Evolutionary conservation across 495 filamentous ascomycete genomes (phyloP), one percentile per base, ranked within the genome.

Genomic region (Aspergillus asperescens): DNA sequence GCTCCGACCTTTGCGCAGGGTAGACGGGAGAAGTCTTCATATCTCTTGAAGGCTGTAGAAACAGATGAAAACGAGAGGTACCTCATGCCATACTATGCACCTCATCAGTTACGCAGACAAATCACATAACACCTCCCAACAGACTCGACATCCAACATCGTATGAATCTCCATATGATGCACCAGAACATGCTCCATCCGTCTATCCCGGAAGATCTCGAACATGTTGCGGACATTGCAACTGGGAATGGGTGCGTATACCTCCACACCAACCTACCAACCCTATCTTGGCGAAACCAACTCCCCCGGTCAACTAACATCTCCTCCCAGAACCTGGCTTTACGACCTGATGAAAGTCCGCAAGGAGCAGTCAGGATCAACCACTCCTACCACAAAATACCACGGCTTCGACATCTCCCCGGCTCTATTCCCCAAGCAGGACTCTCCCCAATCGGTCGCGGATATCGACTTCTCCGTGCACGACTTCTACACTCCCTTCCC

Each of bases 401-500:
- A 54, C 13, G 51, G 51, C 6, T 54, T 54, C 24, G 51, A 54
- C 25, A 25, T 54, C 23, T 45, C 42, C 5, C 22, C 42, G 1
- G 16, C 28, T 9, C 42, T 54, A 8, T 47, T 54, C 18, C 51
- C 51, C 23, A 47, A 37, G 18, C 7, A 12, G 23, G 19, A 46
- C 8, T 18, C 35, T 12, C 4, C 1, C 18, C 13, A 25, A 40
- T 6, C 42, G 9, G 16, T 12, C 2, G 41, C 41, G 41, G 10
- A 54, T 19, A 23, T 54, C 24, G 25, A 31, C 40, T 47, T 54
- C 42, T 40, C 51, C 23, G 15, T 39, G 1, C 51, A 54, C 24
- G 42, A 54, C 42, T 47, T 54, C 9, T 54, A 40, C 42, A 25
- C 40, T 4, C 23, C 51, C 5, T 54, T 54, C 34, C 51, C 51